Percentiles rank a stretch among this genome's conserved stretches.
Evolutionary conservation across 768 basidiomycete genomes (phyloP).

Genomic region (Cystobasidium ongulense): DNA sequence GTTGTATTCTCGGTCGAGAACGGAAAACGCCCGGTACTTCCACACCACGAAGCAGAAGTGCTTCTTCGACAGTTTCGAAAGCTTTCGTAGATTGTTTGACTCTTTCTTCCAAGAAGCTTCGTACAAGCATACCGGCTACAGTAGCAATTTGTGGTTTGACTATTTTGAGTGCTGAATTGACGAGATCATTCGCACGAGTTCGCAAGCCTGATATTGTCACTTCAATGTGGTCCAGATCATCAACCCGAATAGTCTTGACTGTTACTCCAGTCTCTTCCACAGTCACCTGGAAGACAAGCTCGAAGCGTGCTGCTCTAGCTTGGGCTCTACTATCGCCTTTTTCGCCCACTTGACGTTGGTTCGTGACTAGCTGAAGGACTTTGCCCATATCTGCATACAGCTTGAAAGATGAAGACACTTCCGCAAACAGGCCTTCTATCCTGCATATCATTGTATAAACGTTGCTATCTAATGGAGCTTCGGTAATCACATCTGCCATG

Average conservation of each 20-base stretch:
- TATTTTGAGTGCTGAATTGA: constrained; percentile 21
- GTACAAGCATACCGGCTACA: constrained; percentile 15
- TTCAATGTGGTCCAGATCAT: constrained; percentile 22
- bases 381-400: constrained; percentile 27
- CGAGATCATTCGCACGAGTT: constrained; percentile 9
- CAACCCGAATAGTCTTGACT: not conserved
- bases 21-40: constrained; percentile 21
- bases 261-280: constrained; percentile 15
- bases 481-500: not conserved
- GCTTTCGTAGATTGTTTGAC: constrained; percentile 11
- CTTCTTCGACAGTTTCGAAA: constrained; percentile 18
- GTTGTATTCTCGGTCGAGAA: not conserved
- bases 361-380: constrained; percentile 16
- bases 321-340: constrained; percentile 16
- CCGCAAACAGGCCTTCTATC: constrained; percentile 9
- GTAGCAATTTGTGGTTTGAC: constrained; percentile 22
- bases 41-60: constrained; percentile 6
- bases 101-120: not conserved
- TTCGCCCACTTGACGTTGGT: not conserved
- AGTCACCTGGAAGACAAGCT: constrained; percentile 6
- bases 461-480: not conserved
- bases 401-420: constrained; percentile 3
- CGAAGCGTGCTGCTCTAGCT: not conserved
- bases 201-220: constrained; percentile 10
- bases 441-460: constrained; percentile 4